Evolutionary conservation across 2,329 filamentous ascomycete species (phyloP).

Genomic region (Dothideomycetes sp.): DNA sequence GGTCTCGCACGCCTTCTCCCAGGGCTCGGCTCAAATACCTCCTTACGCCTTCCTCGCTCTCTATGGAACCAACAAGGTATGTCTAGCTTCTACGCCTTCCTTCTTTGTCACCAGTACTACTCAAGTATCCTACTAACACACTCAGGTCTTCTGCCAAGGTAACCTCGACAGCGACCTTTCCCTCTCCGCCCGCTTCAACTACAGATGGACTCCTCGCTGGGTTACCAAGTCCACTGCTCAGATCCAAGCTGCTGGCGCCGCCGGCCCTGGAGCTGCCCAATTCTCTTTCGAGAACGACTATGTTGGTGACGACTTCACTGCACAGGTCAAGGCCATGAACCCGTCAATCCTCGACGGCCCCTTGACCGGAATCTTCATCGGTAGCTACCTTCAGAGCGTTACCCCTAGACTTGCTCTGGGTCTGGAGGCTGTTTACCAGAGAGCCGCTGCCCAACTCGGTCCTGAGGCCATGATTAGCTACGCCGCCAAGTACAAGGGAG

Average conservation of each 20-base stretch:
- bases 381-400: slow-evolving; percentile 87
- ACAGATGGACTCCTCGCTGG: slow-evolving; percentile 70
- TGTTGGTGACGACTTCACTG: slow-evolving; percentile 84
- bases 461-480: slow-evolving; percentile 91
- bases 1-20: slow-evolving; percentile 91
- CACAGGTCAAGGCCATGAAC: slow-evolving; percentile 87
- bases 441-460: slow-evolving; percentile 68
- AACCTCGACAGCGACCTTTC: slow-evolving; percentile 89
- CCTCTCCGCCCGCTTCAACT: slow-evolving; percentile 85
- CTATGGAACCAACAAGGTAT: slow-evolving; percentile 84
- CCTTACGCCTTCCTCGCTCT: slow-evolving; percentile 93
- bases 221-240: slow-evolving; percentile 84
- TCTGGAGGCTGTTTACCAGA: slow-evolving; percentile 90
- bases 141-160: slow-evolving; percentile 85
- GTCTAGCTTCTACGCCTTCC: slow-evolving; percentile 8
- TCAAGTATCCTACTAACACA: slow-evolving; percentile 17
- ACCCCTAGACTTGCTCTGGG: slow-evolving; percentile 81
- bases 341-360: slow-evolving; percentile 89
- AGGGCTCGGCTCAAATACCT: slow-evolving; percentile 80
- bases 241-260: slow-evolving; percentile 45
- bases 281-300: slow-evolving; percentile 94
- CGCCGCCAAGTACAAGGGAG: slow-evolving; percentile 79
- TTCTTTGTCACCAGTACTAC: slow-evolving; percentile 23
- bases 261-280: slow-evolving; percentile 68
- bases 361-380: slow-evolving; percentile 89